These are phyloP conservation scores for Phaeosphaeria sp. DNA, from an alignment of 2,329 filamentous ascomycete genomes.

Conservation along the genomic window DNA sequence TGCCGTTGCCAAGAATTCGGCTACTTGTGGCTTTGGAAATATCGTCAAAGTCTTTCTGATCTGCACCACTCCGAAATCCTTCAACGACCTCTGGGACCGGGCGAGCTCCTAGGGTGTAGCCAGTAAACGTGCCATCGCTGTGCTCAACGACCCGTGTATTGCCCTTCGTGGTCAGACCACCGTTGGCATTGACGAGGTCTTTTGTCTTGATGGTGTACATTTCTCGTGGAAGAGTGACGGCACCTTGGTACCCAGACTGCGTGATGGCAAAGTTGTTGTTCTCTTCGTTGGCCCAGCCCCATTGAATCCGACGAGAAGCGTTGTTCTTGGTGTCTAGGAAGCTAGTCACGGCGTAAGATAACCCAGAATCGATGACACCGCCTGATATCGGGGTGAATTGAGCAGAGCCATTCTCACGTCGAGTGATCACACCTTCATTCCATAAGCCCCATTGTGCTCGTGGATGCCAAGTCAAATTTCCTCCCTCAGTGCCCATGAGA, in stretches of 20 bases:
- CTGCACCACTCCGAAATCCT: conserved; percentile 41
- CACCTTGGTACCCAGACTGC: conserved; percentile 55
- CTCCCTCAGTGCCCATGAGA: conserved; percentile 53
- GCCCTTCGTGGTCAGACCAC: conserved; percentile 41
- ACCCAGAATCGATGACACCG: conserved; percentile 53
- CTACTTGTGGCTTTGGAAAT: conserved; percentile 23
- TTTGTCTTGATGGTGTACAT: conserved; percentile 55
- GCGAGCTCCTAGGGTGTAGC: conserved; percentile 53
- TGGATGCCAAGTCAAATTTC: conserved; percentile 51
- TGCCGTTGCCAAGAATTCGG: conserved; percentile 36
- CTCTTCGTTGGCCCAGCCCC: conserved; percentile 56
- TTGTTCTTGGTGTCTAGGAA: conserved; percentile 58
- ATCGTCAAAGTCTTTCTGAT: conserved; percentile 28
- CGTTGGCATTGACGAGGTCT: conserved; percentile 46
- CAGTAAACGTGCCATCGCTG: conserved; percentile 50
- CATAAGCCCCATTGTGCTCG: conserved; percentile 36
- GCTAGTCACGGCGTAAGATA: conserved; percentile 54
- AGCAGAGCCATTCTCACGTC: conserved; percentile 53
- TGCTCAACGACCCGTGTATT: conserved; percentile 45
- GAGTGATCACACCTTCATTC: conserved; percentile 53
- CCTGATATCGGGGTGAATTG: conserved; percentile 54
- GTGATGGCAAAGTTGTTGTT: conserved; percentile 49
- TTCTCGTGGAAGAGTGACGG: conserved; percentile 53
- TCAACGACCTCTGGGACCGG: conserved; percentile 54
- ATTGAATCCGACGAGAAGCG: conserved; percentile 51